Evolutionary conservation across 2,329 filamentous ascomycete species (phyloP).

Genomic region (Aspergillus sp.): DNA sequence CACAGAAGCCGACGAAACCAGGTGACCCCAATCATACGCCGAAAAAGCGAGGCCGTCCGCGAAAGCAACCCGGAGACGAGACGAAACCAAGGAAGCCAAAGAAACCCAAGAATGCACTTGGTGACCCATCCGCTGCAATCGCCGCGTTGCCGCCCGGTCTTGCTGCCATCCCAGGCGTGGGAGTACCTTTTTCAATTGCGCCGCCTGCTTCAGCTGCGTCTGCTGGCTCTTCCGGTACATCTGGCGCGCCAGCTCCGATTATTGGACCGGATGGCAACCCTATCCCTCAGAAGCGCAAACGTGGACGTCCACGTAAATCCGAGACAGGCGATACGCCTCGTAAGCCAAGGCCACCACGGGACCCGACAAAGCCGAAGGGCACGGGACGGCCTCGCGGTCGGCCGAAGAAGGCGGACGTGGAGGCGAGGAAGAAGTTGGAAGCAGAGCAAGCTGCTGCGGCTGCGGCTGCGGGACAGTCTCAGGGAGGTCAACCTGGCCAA

Average conservation of each 20-base stretch:
- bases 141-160: neutral
- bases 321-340: constrained; percentile 20
- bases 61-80: constrained; percentile 25
- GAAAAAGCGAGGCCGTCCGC: constrained; percentile 32
- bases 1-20: constrained; percentile 4
- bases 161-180: neutral
- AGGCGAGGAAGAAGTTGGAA: constrained; percentile 23
- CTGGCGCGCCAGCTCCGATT: neutral
- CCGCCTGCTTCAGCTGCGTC: neutral
- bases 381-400: constrained; percentile 35
- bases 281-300: constrained; percentile 22
- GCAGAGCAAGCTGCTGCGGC: constrained; percentile 17
- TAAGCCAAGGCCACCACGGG: constrained; percentile 23
- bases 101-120: constrained; percentile 15
- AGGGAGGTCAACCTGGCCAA: neutral
- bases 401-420: constrained; percentile 34
- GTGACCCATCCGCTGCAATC: constrained; percentile 1
- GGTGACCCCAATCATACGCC: constrained; percentile 12
- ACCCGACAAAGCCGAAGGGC: constrained; percentile 21
- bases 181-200: constrained; percentile 1
- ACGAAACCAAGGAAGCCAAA: constrained; percentile 17
- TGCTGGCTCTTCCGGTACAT: constrained; percentile 1
- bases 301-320: constrained; percentile 26
- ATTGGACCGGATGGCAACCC: constrained; percentile 19
- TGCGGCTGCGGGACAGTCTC: constrained; percentile 7